Conservation (phyloP, 768 basidiomycete genomes). For the Leccinum variicolor region DNA sequence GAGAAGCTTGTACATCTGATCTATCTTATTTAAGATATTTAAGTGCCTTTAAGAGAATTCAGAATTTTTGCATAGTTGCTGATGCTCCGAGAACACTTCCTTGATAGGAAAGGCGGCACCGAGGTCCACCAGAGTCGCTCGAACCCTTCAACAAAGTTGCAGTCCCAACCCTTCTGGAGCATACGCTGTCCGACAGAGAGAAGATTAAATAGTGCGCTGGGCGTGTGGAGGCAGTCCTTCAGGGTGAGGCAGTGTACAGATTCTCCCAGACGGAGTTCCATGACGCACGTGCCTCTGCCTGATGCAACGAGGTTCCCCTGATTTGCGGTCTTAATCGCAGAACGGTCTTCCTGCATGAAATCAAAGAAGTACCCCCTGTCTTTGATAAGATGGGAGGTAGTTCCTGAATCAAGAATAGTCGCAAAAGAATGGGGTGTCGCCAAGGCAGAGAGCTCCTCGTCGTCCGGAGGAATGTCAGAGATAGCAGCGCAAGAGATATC, state of each 20-base stretch:
- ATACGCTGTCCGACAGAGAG: not conserved
- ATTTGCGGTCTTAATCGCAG: not conserved
- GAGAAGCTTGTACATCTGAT: too few species aligned
- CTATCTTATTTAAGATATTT: too few species aligned
- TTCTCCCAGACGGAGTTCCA: not conserved
- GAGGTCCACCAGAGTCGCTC: too few species aligned
- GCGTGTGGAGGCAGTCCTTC: not conserved
- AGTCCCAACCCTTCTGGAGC: not conserved
- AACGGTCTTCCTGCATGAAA: not conserved
- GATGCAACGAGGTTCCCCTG: not conserved
- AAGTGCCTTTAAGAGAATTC: too few species aligned
- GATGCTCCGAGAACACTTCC: too few species aligned
- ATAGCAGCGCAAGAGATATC: too few species aligned
- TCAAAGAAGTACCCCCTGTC: not conserved
- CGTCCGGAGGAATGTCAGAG: too few species aligned
- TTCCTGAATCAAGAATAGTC: not conserved
- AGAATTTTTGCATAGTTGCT: too few species aligned
- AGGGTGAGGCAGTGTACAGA: not conserved
- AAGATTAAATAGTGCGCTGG: rapidly evolving
- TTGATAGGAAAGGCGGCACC: too few species aligned
- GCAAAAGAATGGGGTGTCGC: not conserved
- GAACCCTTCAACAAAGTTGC: too few species aligned
- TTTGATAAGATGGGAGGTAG: not conserved
- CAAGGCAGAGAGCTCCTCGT: not conserved
- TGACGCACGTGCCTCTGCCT: not conserved